Base-by-base conservation (phyloP, 768 basidiomycete genomes). In the Nevesoporus exiguus region DNA sequence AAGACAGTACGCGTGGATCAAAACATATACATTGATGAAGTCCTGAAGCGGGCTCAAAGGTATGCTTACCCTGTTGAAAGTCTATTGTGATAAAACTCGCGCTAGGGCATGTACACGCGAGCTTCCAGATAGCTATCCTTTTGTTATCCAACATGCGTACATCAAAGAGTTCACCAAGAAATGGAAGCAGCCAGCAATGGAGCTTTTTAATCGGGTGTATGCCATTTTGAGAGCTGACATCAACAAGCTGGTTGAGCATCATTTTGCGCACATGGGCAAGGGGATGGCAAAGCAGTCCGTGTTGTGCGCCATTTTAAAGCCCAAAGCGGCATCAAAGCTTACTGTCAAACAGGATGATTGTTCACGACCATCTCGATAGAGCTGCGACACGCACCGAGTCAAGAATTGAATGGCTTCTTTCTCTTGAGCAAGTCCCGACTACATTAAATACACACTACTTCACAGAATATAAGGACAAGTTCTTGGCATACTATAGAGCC, bases 121-220 rank as follows among this genome's bases (percentile, higher is more conserved):
- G 58, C 74, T 89, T 0, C 85, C 85, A 0, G 81, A 80, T 7
- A 78, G 78, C 56, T 84, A 80, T 54, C 85, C 86, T 0, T 87
- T 83, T 56, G 70, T 81, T 1, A 82, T 87, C 0, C 79, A 81
- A 49, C 67, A 77, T 29, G 65, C 67, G 0, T 83, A 77, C 55
- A 83, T 88, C 46, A 52, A 61, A 3, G 52, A 66, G 1, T 65
- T 81, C 31, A 72, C 78, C 5, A 42, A 58, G 19, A 60, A 78
- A 47, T 86, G 85, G 86, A 42, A 57, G 1, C 34, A 47, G 0
- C 86, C 85, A 0, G 70, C 80, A 0, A 60, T 72, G 6, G 25
- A 48, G 0, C 74, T 87, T 2, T 81, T 80, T 57, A 66, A 72
- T 1, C 30, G 58, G 0, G 68, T 80, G 0, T 65, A 77, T 51